These are phyloP conservation scores for Didymosphaeria variabile DNA, from an alignment of 2,329 filamentous ascomycete genomes.

Conservation along the genomic window DNA sequence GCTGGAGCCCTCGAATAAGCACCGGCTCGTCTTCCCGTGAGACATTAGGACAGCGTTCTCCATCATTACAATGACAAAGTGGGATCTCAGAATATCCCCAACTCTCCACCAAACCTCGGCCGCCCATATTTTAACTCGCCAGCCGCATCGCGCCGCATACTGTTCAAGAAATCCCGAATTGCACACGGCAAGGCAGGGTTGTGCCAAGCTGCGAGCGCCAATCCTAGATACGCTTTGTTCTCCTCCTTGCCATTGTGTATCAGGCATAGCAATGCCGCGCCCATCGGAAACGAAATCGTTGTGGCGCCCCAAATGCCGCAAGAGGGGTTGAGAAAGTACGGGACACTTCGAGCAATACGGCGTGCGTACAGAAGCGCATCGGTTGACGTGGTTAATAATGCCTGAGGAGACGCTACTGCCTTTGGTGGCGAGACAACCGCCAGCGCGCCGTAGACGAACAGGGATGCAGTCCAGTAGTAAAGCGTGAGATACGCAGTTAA, in stretches of 20 bases:
- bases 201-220: conserved; percentile 25
- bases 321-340: conserved; percentile 35
- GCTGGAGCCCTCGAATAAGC: no score
- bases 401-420: neutral
- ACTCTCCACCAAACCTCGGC: neutral
- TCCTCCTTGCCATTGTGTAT: conserved; percentile 21
- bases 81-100: neutral
- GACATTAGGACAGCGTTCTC: neutral
- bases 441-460: conserved; percentile 33
- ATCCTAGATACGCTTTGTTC: conserved; percentile 26
- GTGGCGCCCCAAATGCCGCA: conserved; percentile 32
- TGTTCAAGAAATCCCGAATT: conserved; percentile 33
- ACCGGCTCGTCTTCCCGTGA: neutral
- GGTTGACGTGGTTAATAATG: neutral
- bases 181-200: conserved; percentile 28
- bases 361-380: conserved; percentile 30
- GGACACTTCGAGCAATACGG: conserved; percentile 31
- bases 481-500: conserved; percentile 29
- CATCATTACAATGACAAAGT: neutral
- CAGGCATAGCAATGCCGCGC: conserved; percentile 31
- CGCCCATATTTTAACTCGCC: neutral
- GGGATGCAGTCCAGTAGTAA: conserved; percentile 36
- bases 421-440: neutral
- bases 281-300: conserved; percentile 32
- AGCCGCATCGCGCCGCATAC: conserved; percentile 21